Conservation (phyloP, 371 early-diverging fungal species). For the Haplosporangium sp. region DNA sequence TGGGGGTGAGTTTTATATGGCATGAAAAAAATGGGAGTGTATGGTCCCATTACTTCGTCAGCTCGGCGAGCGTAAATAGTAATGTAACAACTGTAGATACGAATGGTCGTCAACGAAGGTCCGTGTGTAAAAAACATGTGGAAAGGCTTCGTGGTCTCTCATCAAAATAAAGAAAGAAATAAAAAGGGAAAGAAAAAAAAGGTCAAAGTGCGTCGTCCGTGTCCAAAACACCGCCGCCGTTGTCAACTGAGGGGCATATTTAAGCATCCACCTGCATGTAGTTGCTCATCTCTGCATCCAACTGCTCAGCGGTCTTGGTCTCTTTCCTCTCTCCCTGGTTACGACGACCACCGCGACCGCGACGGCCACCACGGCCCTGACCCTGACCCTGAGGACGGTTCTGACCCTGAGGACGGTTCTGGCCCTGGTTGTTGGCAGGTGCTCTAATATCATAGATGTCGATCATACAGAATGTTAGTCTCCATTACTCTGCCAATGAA, state of each 20-base stretch:
- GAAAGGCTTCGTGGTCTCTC: too few species aligned
- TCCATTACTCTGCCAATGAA: not conserved
- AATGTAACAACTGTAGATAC: not conserved
- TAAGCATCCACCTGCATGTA: conserved; percentile 71
- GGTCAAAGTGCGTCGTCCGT: not conserved
- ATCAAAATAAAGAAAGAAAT: not conserved
- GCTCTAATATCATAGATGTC: conserved; percentile 6
- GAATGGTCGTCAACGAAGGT: not conserved
- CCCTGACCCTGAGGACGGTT: conserved; percentile 21
- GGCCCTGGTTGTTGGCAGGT: conserved; percentile 20
- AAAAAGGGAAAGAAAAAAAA: not conserved
- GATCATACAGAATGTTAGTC: not conserved
- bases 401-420: not conserved
- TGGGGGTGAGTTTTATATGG: not conserved
- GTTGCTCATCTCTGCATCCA: conserved; percentile 81
- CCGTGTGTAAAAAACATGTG: too few species aligned
- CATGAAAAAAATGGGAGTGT: too few species aligned
- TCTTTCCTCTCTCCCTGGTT: conserved; percentile 47
- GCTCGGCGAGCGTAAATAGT: not conserved
- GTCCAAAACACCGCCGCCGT: too few species aligned
- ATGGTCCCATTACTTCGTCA: too few species aligned
- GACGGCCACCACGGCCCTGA: conserved; percentile 40
- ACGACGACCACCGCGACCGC: conserved; percentile 54
- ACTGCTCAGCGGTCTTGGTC: conserved; percentile 66
- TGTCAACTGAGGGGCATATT: not conserved